Evolutionary conservation across 352 stramenopile species (phyloP).

Genomic region (Phytophthora vignae): DNA sequence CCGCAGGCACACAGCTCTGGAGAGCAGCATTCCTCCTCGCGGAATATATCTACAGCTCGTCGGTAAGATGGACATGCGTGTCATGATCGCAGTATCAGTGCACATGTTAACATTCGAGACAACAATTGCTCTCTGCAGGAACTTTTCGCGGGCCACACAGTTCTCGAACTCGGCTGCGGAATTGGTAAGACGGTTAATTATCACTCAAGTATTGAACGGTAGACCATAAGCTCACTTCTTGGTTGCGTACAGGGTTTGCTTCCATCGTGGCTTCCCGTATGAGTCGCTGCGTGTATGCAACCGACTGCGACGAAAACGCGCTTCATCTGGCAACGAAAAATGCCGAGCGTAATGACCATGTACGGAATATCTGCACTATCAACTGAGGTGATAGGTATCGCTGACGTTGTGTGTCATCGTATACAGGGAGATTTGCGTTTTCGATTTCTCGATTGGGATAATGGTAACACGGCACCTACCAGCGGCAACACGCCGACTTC

Average conservation of each 20-base stretch:
- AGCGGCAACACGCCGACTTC: not conserved
- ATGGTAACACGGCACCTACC: not conserved
- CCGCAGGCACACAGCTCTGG: slow-evolving; percentile 58
- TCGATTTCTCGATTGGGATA: slow-evolving; percentile 25
- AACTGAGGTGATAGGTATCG: not conserved
- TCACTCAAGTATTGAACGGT: not conserved
- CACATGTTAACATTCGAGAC: slow-evolving; percentile 2
- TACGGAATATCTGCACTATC: slow-evolving; percentile 9
- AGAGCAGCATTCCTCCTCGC: slow-evolving; percentile 63
- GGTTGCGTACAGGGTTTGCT: slow-evolving; percentile 42
- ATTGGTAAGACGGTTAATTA: slow-evolving; percentile 40
- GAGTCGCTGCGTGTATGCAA: slow-evolving; percentile 53
- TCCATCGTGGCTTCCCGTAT: slow-evolving; percentile 50
- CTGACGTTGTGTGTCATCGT: slow-evolving; percentile 5
- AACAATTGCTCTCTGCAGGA: slow-evolving; percentile 22
- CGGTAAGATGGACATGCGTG: slow-evolving; percentile 16
- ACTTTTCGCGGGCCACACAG: slow-evolving; percentile 32
- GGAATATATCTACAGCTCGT: slow-evolving; percentile 51
- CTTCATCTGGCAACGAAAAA: slow-evolving; percentile 52
- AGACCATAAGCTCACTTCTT: not conserved
- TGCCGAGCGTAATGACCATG: slow-evolving; percentile 35
- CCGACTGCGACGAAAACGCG: slow-evolving; percentile 48
- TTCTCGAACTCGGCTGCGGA: slow-evolving; percentile 66
- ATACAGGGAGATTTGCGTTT: slow-evolving; percentile 33
- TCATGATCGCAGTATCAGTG: not conserved